Evolutionary conservation across 805 yeast species (phyloP).

Genomic region (Ogataea polymorpha): DNA sequence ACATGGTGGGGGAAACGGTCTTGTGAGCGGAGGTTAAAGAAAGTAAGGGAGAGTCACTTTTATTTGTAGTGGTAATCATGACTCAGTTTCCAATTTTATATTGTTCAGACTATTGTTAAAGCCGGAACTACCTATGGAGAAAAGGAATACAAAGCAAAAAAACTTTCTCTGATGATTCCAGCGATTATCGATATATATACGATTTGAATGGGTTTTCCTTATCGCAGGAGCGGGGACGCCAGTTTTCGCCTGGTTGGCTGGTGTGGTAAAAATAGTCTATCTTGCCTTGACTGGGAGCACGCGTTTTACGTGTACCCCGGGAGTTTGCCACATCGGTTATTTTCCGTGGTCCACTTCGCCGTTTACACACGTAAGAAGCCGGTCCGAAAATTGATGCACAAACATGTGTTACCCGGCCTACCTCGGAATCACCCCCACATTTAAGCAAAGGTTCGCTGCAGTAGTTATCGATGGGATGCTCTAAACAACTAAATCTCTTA

Average conservation of each 20-base stretch:
- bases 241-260: background rate
- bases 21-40: constrained; percentile 3
- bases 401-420: constrained; percentile 1
- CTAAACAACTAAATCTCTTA: background rate
- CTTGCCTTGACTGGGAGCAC: background rate
- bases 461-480: too few relatives aligned
- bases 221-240: constrained; percentile 8
- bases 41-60: constrained; percentile 4
- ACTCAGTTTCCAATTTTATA: constrained; percentile 1
- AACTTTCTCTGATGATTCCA: background rate
- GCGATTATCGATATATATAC: background rate
- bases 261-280: constrained; percentile 7
- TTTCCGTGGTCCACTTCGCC: constrained; percentile 4
- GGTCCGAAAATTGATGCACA: background rate
- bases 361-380: constrained; percentile 3
- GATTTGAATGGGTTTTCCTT: constrained; percentile 1
- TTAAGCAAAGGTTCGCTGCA: too few relatives aligned
- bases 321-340: constrained; percentile 8
- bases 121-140: constrained; percentile 11
- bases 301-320: constrained; percentile 2
- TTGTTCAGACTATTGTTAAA: constrained; percentile 7
- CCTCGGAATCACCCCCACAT: constrained; percentile 9
- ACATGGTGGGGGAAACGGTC: constrained; percentile 9
- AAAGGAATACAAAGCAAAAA: constrained; percentile 5
- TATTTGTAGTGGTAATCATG: constrained; percentile 14